Evolutionary conservation across 257 asterid genomes (phyloP), one percentile per base, ranked within the genome.

Genomic region (Solanum paucissectum): DNA sequence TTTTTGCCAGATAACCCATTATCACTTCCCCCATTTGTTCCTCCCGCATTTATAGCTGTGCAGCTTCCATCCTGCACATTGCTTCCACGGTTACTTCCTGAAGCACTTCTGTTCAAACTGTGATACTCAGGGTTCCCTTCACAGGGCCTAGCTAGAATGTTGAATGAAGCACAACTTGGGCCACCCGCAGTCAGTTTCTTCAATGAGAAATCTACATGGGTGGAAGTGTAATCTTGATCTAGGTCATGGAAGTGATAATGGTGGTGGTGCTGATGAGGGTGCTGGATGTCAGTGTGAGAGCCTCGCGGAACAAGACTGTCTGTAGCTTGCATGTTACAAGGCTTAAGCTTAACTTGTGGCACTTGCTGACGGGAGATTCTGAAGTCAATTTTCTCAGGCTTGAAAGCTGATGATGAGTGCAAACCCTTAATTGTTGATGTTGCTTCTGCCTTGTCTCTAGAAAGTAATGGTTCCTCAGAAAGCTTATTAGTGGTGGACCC

Each of bases 11-110:
- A 92, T 85, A 90, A 91, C 86, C 92, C 93, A 12, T 83, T 82
- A 89, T 89, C 95, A 90, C 94, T 92, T 89, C 92, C 98, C 82
- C 88, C 94, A 87, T 93, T 91, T 55, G 91, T 94, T 88, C 93
- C 94, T 87, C 94, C 93, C 72, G 93, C 90, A 84, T 92, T 92
- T 88, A 90, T 34, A 27, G 89, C 94, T 46, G 89, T 88, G 91
- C 93, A 89, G 92, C 92, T 91, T 76, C 94, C 92, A 89, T 91
- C 93, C 71, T 87, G 97, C 66, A 90, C 94, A 88, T 91, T 92
- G 90, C 97, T 96, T 76, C 93, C 94, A 88, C 86, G 93, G 79
- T 95, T 93, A 92, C 98, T 94, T 77, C 97, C 95, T 1, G 96
- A 93, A 87, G 92, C 91, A 88, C 95, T 93, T 92, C 92, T 91